phyloP scores from a whole-genome alignment of 352 stramenopile genomes.

The Phytopythium cucurbitacearum region DNA sequence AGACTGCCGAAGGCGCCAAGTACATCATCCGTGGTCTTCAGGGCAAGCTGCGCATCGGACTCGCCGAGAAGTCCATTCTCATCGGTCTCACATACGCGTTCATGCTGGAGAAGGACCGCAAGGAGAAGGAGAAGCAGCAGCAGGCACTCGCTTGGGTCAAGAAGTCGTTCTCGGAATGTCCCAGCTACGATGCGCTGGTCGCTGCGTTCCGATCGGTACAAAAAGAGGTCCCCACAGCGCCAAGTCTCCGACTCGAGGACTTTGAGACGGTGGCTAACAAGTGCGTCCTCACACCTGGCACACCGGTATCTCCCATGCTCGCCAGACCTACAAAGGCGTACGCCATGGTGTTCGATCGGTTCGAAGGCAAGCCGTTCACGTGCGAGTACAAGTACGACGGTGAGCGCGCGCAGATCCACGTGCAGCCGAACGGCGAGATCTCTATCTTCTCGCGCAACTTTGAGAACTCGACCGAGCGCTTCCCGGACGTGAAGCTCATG shows the following conservation, averaged over 20 bases:
- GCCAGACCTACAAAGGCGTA: conserved; percentile 96
- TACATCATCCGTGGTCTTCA: conserved; percentile 98
- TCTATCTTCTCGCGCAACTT: conserved; percentile 98
- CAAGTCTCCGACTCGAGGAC: conserved; percentile 48
- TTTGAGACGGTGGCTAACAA: conserved; percentile 51
- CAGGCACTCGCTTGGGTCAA: conserved; percentile 93
- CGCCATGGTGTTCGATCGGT: conserved; percentile 96
- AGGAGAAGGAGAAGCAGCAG: conserved; percentile 86
- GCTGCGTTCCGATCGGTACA: conserved; percentile 80
- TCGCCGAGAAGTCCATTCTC: conserved; percentile 97
- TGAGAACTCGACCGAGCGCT: conserved; percentile 97
- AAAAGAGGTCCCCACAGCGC: conserved; percentile 24
- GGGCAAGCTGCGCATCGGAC: conserved; percentile 97
- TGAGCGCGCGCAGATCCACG: conserved; percentile 96
- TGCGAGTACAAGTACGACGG: conserved; percentile 99
- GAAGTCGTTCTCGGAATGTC: conserved; percentile 96
- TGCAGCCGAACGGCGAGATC: conserved; percentile 75
- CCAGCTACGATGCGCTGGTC: conserved; percentile 94
- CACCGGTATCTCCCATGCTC: conserved; percentile 98
- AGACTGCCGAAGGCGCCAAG: conserved; percentile 89
- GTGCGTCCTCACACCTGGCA: conserved; percentile 94
- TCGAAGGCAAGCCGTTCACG: conserved; percentile 95
- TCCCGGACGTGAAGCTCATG: conserved; percentile 88
- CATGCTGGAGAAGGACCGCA: conserved; percentile 78
- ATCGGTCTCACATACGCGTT: conserved; percentile 96